phyloP scores from a whole-genome alignment of 495 filamentous ascomycete genomes.

The Massariosphaeria phaeospora region DNA sequence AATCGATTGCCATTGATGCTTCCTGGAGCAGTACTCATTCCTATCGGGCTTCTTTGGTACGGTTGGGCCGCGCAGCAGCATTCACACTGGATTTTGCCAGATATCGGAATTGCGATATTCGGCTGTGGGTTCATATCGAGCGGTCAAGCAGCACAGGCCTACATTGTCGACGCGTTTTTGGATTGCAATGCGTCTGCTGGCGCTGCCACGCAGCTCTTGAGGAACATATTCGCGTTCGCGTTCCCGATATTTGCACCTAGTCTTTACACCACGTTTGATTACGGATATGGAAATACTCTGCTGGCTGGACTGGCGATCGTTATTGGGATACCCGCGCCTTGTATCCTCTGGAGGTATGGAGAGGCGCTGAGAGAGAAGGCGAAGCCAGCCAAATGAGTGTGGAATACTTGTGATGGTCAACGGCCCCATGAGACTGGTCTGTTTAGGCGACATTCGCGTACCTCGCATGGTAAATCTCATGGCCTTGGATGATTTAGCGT shows the following conservation, averaged over 20 bases:
- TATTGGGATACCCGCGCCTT: slow-evolving; percentile 19
- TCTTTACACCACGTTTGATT: slow-evolving; percentile 20
- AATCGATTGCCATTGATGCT: slow-evolving; percentile 38
- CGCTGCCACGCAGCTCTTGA: slow-evolving; percentile 34
- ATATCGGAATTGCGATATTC: slow-evolving; percentile 31
- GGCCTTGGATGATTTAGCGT: too few relatives aligned
- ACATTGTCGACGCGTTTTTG: slow-evolving; percentile 41
- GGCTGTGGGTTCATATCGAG: slow-evolving; percentile 12
- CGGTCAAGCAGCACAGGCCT: slow-evolving; percentile 37
- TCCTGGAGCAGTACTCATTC: slow-evolving; percentile 40
- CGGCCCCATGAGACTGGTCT: too few relatives aligned
- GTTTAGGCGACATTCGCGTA: too few relatives aligned
- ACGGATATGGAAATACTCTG: slow-evolving; percentile 26
- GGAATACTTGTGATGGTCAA: background rate
- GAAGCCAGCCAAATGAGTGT: background rate
- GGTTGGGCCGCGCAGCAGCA: slow-evolving; percentile 43
- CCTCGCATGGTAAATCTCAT: too few relatives aligned
- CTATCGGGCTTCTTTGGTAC: slow-evolving; percentile 50
- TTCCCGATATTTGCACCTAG: slow-evolving; percentile 27
- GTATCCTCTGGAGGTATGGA: slow-evolving; percentile 23
- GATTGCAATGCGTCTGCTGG: slow-evolving; percentile 39
- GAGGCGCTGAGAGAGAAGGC: slow-evolving; percentile 16
- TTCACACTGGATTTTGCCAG: slow-evolving; percentile 48
- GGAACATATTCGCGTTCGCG: slow-evolving; percentile 28
- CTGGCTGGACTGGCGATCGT: slow-evolving; percentile 17